A percentile compares a stretch with the other conserved stretches of the same genome.
Conservation (phyloP, 306 rosid genomes). For the Cicer bijugum region DNA sequence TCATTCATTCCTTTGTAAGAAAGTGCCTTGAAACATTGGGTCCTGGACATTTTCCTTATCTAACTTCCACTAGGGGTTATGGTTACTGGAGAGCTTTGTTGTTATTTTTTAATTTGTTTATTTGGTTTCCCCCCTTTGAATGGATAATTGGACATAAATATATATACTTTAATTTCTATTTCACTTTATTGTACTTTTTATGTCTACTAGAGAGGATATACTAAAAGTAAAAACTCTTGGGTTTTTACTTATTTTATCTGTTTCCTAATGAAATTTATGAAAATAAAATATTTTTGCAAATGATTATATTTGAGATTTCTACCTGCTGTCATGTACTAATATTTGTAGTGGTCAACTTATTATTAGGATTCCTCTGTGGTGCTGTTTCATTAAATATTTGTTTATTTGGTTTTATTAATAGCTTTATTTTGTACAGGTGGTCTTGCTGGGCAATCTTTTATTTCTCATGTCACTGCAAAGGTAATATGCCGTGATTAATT, state of each 20-base stretch:
- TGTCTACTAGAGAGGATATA: conserved; percentile 27
- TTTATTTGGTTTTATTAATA: conserved; percentile 39
- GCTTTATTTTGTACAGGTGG: conserved; percentile 62
- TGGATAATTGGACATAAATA: conserved; percentile 6
- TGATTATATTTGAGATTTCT: conserved; percentile 23
- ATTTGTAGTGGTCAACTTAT: conserved; percentile 9
- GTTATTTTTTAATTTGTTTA: conserved; percentile 20
- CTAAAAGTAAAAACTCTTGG: too few species aligned
- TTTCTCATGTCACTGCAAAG: conserved; percentile 81
- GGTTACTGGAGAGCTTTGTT: background rate
- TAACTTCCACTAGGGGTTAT: conserved; percentile 15
- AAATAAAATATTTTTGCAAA: conserved; percentile 9
- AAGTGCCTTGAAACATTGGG: conserved; percentile 28
- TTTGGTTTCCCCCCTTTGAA: background rate
- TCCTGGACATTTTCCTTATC: conserved; percentile 36
- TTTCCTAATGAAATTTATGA: conserved; percentile 1
- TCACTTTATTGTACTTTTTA: background rate
- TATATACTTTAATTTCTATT: background rate
- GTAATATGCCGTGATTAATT: conserved; percentile 50
- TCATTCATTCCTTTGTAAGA: conserved; percentile 9
- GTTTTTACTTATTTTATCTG: background rate
- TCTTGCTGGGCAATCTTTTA: conserved; percentile 80
- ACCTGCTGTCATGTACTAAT: conserved; percentile 15
- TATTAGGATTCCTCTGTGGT: background rate
- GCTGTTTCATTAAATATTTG: conserved; percentile 14